phyloP scores from a whole-genome alignment of 495 filamentous ascomycete genomes.

The Hyaloscypha finlandica region DNA sequence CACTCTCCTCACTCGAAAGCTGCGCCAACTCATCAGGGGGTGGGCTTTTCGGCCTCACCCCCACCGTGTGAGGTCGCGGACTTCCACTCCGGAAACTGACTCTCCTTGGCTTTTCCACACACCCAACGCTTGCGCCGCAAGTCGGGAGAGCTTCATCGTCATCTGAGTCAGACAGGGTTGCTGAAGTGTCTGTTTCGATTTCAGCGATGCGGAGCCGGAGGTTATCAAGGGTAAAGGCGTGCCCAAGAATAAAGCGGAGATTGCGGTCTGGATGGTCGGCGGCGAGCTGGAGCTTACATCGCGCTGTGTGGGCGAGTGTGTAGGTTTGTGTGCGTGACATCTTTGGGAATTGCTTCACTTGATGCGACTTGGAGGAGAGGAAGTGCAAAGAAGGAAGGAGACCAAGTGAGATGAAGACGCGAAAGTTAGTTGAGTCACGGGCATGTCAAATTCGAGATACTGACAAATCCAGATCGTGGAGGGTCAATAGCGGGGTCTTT shows the following conservation, averaged over 20 bases:
- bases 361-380: neutral
- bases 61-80: neutral
- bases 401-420: neutral
- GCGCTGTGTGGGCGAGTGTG: slow-evolving; percentile 15
- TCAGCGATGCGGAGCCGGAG: slow-evolving; percentile 13
- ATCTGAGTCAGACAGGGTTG: neutral
- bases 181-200: slow-evolving; percentile 9
- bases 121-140: neutral
- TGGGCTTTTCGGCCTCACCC: slow-evolving; percentile 7
- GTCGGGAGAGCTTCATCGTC: neutral
- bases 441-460: neutral
- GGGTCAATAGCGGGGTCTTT: neutral
- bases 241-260: slow-evolving; percentile 24
- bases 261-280: slow-evolving; percentile 24
- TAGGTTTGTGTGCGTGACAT: slow-evolving; percentile 26
- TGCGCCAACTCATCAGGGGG: slow-evolving; percentile 1
- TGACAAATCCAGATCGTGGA: neutral
- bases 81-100: neutral
- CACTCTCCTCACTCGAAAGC: neutral
- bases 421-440: neutral
- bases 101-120: neutral
- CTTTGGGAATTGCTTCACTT: neutral
- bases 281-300: slow-evolving; percentile 24
- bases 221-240: slow-evolving; percentile 24
- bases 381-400: slow-evolving; percentile 36